Conservation (phyloP, 148 eudicot species). For the Simmondsia chinensis region DNA sequence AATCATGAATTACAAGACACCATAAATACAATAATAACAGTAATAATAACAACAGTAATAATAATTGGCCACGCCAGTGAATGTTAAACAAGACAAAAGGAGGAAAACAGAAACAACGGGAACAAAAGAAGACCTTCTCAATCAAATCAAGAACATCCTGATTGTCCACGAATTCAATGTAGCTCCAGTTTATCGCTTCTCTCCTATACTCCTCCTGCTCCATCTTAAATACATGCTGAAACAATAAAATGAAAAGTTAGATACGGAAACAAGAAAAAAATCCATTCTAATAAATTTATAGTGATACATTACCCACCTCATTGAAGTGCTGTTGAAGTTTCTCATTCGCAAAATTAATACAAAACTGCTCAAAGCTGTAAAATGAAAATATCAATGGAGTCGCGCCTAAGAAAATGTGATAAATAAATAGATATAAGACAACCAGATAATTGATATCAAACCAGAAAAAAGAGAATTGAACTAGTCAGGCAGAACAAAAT, state of each 20-base stretch:
- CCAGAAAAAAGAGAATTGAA: too few relatives aligned
- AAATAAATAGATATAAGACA: background rate
- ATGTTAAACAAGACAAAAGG: background rate
- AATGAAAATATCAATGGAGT: slow-evolving; percentile 4
- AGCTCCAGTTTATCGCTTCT: slow-evolving; percentile 97
- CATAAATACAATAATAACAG: too few relatives aligned
- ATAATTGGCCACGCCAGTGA: background rate
- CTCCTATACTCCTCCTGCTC: slow-evolving; percentile 96
- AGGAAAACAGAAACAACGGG: background rate
- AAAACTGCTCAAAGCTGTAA: slow-evolving; percentile 94
- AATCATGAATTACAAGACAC: too few relatives aligned
- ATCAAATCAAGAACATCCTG: slow-evolving; percentile 97
- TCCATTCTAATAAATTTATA: background rate
- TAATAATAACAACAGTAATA: too few relatives aligned
- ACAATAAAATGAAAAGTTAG: slow-evolving; percentile 9
- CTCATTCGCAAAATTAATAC: slow-evolving; percentile 98
- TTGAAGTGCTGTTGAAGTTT: slow-evolving; percentile 99
- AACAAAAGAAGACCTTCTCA: slow-evolving; percentile 61
- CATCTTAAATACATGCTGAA: slow-evolving; percentile 99
- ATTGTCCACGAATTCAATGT: slow-evolving; percentile 93
- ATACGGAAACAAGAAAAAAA: background rate
- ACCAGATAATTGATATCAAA: too few relatives aligned
- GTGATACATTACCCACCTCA: slow-evolving; percentile 44
- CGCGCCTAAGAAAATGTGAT: background rate
- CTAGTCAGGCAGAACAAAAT: too few relatives aligned